Base-by-base conservation (phyloP, 108 stramenopile species). In the Cyclotella atomus region DNA sequence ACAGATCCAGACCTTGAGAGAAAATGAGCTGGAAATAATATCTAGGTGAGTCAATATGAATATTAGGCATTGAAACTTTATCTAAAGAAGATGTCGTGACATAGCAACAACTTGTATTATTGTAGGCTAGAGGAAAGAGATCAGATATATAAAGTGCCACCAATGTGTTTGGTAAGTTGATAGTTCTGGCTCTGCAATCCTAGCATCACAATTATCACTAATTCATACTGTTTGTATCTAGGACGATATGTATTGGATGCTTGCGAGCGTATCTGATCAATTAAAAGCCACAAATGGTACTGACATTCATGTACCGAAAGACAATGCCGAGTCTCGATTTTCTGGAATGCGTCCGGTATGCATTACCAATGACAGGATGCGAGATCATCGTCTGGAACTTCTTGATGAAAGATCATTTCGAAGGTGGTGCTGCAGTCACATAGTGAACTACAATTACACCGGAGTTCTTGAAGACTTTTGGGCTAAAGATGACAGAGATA, bases 111-210 rank as follows among this genome's bases (percentile, higher is more conserved):
- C 1, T 52, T 19, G 4, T 5, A 28, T 19, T 57, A 15, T 30
- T 30, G 1, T 10, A 54, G 68, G 19, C 62, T 87, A 20, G 65
- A 75, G 33, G 81, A 79, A 27, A 78, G 64, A 21, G 82, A 49
- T 35, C 74, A 80, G 30, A 65, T 82, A 43, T 78, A 85, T 23
- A 73, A 86, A 14, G 94, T 95, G 0, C 89, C 87, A n/a, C 63
- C 84, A 15, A 81, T 76, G 79, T 75, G 75, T 35, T 38, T 75
- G 23, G 64, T 46, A 21, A 30, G 46, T 23, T 5, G n/a, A 49
- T 49, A n/a, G 17, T n/a, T 19, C n/a, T 41, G n/a, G 2, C 7
- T 44, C 3, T 21, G 1, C 23, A 15, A 15, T 41, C 3, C 0
- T 23, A 24, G 17, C 29, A n/a, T 59, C 1, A 34, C 57, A 12